Evolutionary conservation across 116 monocot genomes (phyloP).

Genomic region (Papilionanthe hybrid): DNA sequence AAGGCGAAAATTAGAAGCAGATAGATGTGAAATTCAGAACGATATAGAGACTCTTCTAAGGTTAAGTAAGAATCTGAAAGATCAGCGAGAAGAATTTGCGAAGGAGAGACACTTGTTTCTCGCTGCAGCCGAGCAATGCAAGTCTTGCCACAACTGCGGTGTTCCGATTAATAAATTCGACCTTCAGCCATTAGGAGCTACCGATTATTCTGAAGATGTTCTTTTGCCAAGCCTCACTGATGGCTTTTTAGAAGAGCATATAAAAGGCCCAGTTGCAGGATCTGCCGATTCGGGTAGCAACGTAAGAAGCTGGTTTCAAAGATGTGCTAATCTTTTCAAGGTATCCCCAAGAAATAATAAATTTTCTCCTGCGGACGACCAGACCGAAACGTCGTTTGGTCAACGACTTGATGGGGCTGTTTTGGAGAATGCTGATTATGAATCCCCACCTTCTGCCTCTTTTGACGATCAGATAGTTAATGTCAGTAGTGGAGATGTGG

Average conservation of each 20-base stretch:
- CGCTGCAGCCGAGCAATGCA: constrained; percentile 48
- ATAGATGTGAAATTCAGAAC: constrained; percentile 64
- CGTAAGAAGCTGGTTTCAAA: constrained; percentile 58
- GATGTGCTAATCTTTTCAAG: constrained; percentile 62
- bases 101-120: constrained; percentile 65
- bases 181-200: constrained; percentile 21
- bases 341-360: constrained; percentile 64
- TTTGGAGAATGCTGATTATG: constrained; percentile 26
- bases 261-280: constrained; percentile 28
- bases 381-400: constrained; percentile 16
- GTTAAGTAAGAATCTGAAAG: constrained; percentile 71
- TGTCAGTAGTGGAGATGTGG: constrained; percentile 19
- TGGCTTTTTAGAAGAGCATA: constrained; percentile 35
- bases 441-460: constrained; percentile 26
- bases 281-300: constrained; percentile 43
- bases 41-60: constrained; percentile 66
- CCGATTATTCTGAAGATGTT: constrained; percentile 34
- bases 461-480: constrained; percentile 16
- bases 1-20: constrained; percentile 54
- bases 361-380: constrained; percentile 19
- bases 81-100: constrained; percentile 63
- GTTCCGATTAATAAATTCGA: constrained; percentile 45
- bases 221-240: constrained; percentile 53
- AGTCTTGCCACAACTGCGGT: constrained; percentile 71
- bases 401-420: constrained; percentile 34